Evolutionary conservation across 352 stramenopile genomes (phyloP).

Genomic region (Phytophthora citrophthora): DNA sequence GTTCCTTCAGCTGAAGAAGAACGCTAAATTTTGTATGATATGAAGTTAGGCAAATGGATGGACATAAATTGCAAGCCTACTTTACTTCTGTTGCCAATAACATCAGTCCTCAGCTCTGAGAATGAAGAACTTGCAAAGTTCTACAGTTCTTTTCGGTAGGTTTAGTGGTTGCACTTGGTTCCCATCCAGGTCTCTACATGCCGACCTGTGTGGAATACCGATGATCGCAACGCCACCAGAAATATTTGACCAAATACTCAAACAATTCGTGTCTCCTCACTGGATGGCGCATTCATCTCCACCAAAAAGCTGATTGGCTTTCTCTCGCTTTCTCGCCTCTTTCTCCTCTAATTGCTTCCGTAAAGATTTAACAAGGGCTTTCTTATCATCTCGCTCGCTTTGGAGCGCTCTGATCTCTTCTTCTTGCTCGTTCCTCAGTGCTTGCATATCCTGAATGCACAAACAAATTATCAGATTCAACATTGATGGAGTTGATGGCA

Average conservation of each 20-base stretch:
- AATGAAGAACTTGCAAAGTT: too few relatives aligned
- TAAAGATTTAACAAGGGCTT: constrained; percentile 49
- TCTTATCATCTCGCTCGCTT: constrained; percentile 57
- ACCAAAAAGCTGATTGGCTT: constrained; percentile 46
- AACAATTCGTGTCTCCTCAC: constrained; percentile 6
- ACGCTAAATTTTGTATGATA: neutral
- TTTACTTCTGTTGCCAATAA: too few relatives aligned
- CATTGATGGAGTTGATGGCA: neutral
- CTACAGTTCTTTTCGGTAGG: too few relatives aligned
- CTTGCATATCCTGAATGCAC: constrained; percentile 54
- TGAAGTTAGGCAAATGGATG: too few relatives aligned
- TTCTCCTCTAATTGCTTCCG: constrained; percentile 64
- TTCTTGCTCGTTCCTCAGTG: constrained; percentile 67
- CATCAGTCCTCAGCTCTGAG: too few relatives aligned
- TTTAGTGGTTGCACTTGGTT: too few relatives aligned
- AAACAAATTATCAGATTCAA: neutral
- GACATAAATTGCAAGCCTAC: too few relatives aligned
- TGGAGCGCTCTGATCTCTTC: constrained; percentile 55
- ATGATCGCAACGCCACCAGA: too few relatives aligned
- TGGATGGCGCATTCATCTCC: constrained; percentile 69
- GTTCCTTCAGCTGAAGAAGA: neutral
- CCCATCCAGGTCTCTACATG: too few relatives aligned
- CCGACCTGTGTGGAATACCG: too few relatives aligned
- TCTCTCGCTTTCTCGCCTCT: constrained; percentile 47
- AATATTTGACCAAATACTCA: too few relatives aligned